phyloP scores from a whole-genome alignment of 257 asterid genomes.

The Forsythia viridissima region DNA sequence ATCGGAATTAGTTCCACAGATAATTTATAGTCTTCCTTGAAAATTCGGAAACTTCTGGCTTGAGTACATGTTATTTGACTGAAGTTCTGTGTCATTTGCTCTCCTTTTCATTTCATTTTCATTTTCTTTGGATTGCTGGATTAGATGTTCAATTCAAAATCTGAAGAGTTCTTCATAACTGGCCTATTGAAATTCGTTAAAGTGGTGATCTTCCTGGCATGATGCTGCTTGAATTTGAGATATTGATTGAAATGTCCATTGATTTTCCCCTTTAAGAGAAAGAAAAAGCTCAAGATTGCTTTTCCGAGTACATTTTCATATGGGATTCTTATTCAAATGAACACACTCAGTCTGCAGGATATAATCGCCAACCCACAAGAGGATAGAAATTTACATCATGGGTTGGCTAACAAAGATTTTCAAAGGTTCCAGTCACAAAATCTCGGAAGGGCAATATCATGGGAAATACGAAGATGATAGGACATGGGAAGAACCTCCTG shows the following conservation, averaged over 20 bases:
- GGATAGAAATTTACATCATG: constrained; percentile 41
- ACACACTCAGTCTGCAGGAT: constrained; percentile 32
- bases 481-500: constrained; percentile 61
- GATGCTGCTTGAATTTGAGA: background rate
- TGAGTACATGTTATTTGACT: constrained; percentile 3
- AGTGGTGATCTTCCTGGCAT: background rate
- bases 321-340: constrained; percentile 2
- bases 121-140: constrained; percentile 13
- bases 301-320: constrained; percentile 2
- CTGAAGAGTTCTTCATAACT: background rate
- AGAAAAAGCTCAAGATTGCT: background rate
- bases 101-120: background rate
- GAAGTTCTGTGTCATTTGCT: constrained; percentile 12
- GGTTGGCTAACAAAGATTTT: constrained; percentile 90
- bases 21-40: constrained; percentile 4
- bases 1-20: constrained; percentile 11
- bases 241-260: constrained; percentile 6
- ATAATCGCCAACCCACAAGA: constrained; percentile 25
- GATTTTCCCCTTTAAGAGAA: background rate
- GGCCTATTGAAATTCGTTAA: background rate
- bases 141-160: background rate
- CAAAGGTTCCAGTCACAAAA: constrained; percentile 66
- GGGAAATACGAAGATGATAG: constrained; percentile 68
- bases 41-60: background rate
- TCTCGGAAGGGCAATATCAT: constrained; percentile 68